Base-by-base conservation (phyloP, 108 stramenopile species). In the Nitzschia sp. region DNA sequence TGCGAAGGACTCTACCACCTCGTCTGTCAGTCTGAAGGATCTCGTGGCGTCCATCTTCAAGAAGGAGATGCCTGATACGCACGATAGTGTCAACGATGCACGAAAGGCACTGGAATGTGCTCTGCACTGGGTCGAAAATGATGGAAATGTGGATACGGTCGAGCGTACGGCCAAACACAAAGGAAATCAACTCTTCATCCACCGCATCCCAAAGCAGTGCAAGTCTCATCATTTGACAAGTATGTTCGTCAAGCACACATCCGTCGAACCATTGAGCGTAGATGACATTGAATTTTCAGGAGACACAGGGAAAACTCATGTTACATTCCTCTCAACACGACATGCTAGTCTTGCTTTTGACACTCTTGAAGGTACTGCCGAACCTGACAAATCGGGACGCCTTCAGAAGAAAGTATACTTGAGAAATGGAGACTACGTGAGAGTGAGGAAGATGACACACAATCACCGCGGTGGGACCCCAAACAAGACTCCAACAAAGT, bases 41-140 rank as follows among this genome's bases (percentile, higher is more conserved):
- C 59, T 88, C 44, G 87, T 86, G 19, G 68, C 55, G 32, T 46
- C 64, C 8, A 75, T 94, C 30, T 58, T 95, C 62, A 72, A 85
- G 44, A 69, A 60, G 52, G 83, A 85, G 26, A 92, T 95, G 90
- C 92, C 93, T 0, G 73, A 90, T 30, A 90, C 80, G 15, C 93
- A 95, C 63, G 93, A 96, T 66, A 85, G 86, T 53, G 89, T 93
- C 50, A 88, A 93, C 71, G 94, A 96, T 79, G 92, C 96, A 1
- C 60, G 82, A 23, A 80, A 81, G 35, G 86, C 91, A 15, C 62
- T 91, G 52, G 60, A 77, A 21, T 84, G 88, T 68, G 68, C 88
- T 5, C 62, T 79, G 28, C 60, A 76, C 58, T 84, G 71, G 60
- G 31, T 69, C n/a, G 68, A 73, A 45, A 80, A 77, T 21, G 80